Evolutionary conservation across 176 grass and related monocot genomes (phyloP).

Genomic region (Elymus sibiricus): DNA sequence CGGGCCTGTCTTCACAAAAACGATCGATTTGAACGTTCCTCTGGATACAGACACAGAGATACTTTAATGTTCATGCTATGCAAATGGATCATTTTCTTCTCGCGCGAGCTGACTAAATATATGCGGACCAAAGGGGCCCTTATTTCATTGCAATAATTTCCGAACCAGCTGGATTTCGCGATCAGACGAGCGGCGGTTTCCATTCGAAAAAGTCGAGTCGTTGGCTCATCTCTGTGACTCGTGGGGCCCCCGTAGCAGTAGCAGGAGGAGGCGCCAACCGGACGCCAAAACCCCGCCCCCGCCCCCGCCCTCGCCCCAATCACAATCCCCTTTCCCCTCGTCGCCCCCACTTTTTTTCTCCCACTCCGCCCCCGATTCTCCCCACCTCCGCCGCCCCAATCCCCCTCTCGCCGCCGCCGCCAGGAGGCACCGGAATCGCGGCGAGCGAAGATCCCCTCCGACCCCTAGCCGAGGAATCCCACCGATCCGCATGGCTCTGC

Average conservation of each 20-base stretch:
- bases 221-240: not conserved
- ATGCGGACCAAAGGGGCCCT: no score
- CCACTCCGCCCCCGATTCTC: conserved; percentile 27
- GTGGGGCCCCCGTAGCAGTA: conserved; percentile 29
- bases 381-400: conserved; percentile 6
- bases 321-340: conserved; percentile 29
- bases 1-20: no score
- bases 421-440: conserved; percentile 5
- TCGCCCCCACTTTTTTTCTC: conserved; percentile 11
- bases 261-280: conserved; percentile 17
- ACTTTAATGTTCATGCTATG: no score
- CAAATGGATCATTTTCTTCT: no score
- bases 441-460: not conserved
- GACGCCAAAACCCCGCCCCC: conserved; percentile 8
- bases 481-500: conserved; percentile 37
- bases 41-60: no score
- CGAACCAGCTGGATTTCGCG: not conserved
- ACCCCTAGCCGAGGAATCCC: not conserved
- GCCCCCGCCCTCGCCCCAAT: conserved; percentile 14
- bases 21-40: no score
- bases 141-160: no score
- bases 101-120: no score
- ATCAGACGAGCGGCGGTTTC: not conserved
- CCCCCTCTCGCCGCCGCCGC: conserved; percentile 1
- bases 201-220: conserved; percentile 1